Percentiles rank a stretch among this genome's conserved stretches.
phyloP scores from a whole-genome alignment of 148 eudicot species.

The Amaranthus hypochondriacus region DNA sequence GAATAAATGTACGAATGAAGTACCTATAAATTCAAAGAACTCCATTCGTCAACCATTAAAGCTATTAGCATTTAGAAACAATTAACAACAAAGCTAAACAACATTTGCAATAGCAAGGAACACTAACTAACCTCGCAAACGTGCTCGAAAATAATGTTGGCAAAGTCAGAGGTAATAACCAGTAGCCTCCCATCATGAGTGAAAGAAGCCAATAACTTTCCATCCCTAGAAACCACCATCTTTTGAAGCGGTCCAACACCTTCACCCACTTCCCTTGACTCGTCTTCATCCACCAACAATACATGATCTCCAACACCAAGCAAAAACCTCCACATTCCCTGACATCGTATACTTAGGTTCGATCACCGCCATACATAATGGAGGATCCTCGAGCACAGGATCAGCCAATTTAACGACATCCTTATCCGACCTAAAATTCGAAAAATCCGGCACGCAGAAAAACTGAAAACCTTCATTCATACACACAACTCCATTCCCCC shows the following conservation, averaged over 20 bases:
- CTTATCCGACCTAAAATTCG: conserved; percentile 32
- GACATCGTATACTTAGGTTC: conserved; percentile 93
- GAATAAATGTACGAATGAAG: too few relatives aligned
- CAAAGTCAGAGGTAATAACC: conserved; percentile 71
- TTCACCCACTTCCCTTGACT: conserved; percentile 60
- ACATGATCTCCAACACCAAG: conserved; percentile 72
- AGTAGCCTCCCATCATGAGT: conserved; percentile 93
- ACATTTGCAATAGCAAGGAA: background rate
- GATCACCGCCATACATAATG: conserved; percentile 76
- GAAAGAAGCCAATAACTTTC: conserved; percentile 73
- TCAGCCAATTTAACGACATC: conserved; percentile 60
- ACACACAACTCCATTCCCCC: conserved; percentile 93
- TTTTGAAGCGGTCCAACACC: conserved; percentile 87
- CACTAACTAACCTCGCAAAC: conserved; percentile 69
- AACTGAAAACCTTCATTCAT: conserved; percentile 75
- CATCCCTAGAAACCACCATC: conserved; percentile 79
- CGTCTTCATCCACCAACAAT: conserved; percentile 86
- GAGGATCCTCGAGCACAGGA: conserved; percentile 63
- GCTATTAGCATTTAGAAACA: background rate
- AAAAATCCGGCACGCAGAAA: conserved; percentile 71
- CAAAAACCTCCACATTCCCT: conserved; percentile 84
- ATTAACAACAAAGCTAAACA: background rate
- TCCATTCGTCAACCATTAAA: background rate
- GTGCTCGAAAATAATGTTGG: conserved; percentile 68
- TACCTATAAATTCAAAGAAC: too few relatives aligned